Base-by-base conservation (phyloP, 257 asterid genomes). In the Striga asiatica region DNA sequence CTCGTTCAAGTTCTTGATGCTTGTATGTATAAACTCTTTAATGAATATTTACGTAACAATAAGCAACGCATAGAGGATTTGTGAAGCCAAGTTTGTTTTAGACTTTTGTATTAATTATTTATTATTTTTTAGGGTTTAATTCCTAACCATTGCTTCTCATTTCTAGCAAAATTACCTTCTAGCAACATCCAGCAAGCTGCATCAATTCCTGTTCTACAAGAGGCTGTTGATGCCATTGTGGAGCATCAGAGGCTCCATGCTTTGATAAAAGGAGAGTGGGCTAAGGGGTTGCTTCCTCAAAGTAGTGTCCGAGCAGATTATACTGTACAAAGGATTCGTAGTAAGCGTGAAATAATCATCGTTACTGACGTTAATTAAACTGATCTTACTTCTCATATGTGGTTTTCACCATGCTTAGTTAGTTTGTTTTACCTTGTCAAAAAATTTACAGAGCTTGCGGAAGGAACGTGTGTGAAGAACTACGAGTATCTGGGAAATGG, bases 191-290 rank as follows among this genome's bases (percentile, higher is more conserved):
- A 83, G 67, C 77, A 76, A 13, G 79, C 71, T 8, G 60, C 81
- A 6, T 23, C 75, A 46, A 59, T 84, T 57, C 82, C 85, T 68
- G 53, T 71, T 65, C 53, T 91, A 53, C 95, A 78, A 72, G 98
- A 80, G 80, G 76, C 85, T 60, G 65, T 87, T 39, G 94, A 91
- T 74, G 94, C 89, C 74, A 76, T 91, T 37, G 72, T 84, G 43
- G 96, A 91, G 69, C 96, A 91, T 57, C 98, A 87, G 81, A 84
- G 92, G 70, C 96, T 91, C 68, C 82, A 66, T 58, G 67, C 94
- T 54, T 70, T 87, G 74, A 78, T 82, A 83, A 91, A 82, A 77
- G 98, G 98, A 66, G 98, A 91, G 64, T 87, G 95, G 94, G 80
- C 81, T 50, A 87, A 91, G 78, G 98, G 96, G 61, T 64, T 91